Evolutionary conservation across 2,329 filamentous ascomycete genomes (phyloP), one percentile per base, ranked within the genome.

Genomic region (Falciphora oryzae): DNA sequence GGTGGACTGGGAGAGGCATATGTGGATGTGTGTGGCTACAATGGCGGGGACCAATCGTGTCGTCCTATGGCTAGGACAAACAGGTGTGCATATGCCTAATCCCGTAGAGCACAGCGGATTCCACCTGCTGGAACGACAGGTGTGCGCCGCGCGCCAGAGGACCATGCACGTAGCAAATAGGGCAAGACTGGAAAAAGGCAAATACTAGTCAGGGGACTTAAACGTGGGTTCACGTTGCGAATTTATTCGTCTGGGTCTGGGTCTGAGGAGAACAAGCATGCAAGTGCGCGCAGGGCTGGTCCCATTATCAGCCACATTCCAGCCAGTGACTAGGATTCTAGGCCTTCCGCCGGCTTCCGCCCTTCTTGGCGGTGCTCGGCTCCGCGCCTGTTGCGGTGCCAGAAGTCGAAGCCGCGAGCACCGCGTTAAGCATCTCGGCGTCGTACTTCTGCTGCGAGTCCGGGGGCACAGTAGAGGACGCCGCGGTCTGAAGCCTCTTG

Each of bases 371-470:
- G 27, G 61, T 70, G 25, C 70, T 70, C 2, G 73, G 71, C 25
- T 69, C 66, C 25, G 73, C 67, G 35, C 32, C 62, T 6, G 62
- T 63, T 18, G 53, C 16, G 11, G 35, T 25, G 16, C 22, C 28
- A 18, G 44, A 25, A 5, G 61, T 25, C 2, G 70, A 74, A 16
- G 76, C 75, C 7, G 78, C 76, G 27, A 81, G 70, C 63, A 82
- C 69, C 14, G 81, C 81, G 65, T 83, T 79, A 65, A 87, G 74
- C 59, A 85, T 75, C 56, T 81, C 80, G 1, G 82, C 73, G 62
- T 70, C 73, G 66, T 76, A 76, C 10, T 67, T 66, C 6, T 67
- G 58, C 25, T 63, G 59, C 11, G 78, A 77, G 32, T 77, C 75
- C 35, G 77, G 74, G 10, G 78, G 67, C 50, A 78, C 70, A 32